Base-by-base conservation (phyloP, 2,329 filamentous ascomycete species). In the Canariomyces notabilis region DNA sequence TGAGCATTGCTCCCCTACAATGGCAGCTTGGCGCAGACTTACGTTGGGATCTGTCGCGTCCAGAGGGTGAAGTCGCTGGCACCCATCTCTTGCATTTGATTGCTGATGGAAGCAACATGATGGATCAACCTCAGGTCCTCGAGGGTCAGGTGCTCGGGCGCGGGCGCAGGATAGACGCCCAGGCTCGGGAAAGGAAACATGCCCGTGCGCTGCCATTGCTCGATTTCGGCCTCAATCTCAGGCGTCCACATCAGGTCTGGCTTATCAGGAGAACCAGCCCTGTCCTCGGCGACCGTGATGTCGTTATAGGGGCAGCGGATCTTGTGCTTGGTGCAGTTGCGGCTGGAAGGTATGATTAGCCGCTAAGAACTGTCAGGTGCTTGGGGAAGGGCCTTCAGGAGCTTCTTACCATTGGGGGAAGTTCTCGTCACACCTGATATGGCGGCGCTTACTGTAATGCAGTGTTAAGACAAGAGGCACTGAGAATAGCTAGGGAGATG, bases 321-420 rank as follows among this genome's bases (percentile, higher is more conserved):
- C 72, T 96, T 95, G 72, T 98, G 93, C 72, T 97, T 98, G 52
- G 91, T 96, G 71, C 93, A 98, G 70, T 98, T 98, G 62, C 89
- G 89, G 73, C 90, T 95, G 61, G 18, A 22, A 31, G 7, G 16
- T 20, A 26, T 36, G 20, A 35, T 45, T 29, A 44, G 52, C 64
- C 11, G 8, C 8, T 12, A 9, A 29, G 26, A 9, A 29, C 26
- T 8, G 14, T 29, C 39, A 19, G n/a, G n/a, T n/a, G n/a, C n/a
- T n/a, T n/a, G n/a, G n/a, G 12, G 16, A 22, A 31, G 15, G n/a
- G 21, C n/a, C 9, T 43, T n/a, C 18, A 22, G 39, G 19, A 38
- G 34, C 35, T 36, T 67, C 77, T 60, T 75, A 95, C 89, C 91
- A 98, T 79, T 98, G 93, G 42, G 93, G 93, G 62, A 95, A 96